These are phyloP conservation scores for Dryadomyces sulphureus DNA, from an alignment of 2,329 filamentous ascomycete genomes.

Conservation along the genomic window DNA sequence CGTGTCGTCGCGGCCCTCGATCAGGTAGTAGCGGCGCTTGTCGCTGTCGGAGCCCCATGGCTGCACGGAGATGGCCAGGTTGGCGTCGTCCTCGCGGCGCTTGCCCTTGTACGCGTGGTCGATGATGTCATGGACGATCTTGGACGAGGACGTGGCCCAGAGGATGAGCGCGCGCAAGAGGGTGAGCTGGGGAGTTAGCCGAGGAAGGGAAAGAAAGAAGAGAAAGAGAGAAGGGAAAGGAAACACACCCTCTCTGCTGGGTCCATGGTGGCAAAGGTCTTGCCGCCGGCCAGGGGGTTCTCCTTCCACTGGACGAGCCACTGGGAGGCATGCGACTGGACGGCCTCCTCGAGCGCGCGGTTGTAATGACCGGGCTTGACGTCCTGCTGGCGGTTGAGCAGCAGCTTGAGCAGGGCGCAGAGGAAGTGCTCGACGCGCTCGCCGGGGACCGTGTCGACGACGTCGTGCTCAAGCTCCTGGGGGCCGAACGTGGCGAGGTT, in stretches of 20 bases:
- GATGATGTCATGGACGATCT: constrained; percentile 65
- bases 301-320: constrained; percentile 78
- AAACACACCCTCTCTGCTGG: constrained; percentile 61
- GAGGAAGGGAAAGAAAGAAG: neutral
- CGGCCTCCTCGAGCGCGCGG: constrained; percentile 84
- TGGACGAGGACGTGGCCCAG: constrained; percentile 83
- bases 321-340: constrained; percentile 70
- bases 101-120: constrained; percentile 80
- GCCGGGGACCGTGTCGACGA: constrained; percentile 63
- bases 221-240: too few relatives aligned
- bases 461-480: constrained; percentile 83
- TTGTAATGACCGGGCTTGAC: constrained; percentile 94
- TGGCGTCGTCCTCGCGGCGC: constrained; percentile 63
- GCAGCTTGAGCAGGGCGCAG: constrained; percentile 73
- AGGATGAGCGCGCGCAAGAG: constrained; percentile 71
- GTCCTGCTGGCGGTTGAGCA: constrained; percentile 95
- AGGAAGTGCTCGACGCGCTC: constrained; percentile 77
- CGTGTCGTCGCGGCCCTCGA: constrained; percentile 90
- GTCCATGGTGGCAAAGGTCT: constrained; percentile 69
- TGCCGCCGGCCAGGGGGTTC: constrained; percentile 69
- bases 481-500: constrained; percentile 82
- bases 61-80: constrained; percentile 34
- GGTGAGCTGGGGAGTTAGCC: constrained; percentile 52
- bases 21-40: constrained; percentile 82
- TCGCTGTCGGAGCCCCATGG: constrained; percentile 43